Conservation (phyloP, 2,329 filamentous ascomycete species). For the Phoma sp. region DNA sequence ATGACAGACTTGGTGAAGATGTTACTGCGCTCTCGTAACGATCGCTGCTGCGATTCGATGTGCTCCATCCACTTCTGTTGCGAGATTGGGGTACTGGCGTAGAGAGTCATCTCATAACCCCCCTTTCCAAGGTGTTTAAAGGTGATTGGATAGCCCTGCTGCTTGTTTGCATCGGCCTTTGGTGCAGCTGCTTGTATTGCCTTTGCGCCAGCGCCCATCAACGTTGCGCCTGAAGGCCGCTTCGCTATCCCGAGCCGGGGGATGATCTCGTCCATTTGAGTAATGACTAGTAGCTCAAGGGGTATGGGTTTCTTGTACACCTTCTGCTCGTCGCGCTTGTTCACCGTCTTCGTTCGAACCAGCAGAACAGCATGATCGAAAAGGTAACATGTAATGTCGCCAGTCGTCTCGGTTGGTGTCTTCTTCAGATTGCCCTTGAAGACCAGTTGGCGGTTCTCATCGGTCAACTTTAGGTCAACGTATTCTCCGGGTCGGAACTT, state of each 20-base stretch:
- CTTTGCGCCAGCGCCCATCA: conserved; percentile 58
- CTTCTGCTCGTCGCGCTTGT: conserved; percentile 92
- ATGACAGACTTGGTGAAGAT: conserved; percentile 73
- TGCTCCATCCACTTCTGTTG: conserved; percentile 97
- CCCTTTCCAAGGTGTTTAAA: conserved; percentile 96
- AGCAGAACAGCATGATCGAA: conserved; percentile 96
- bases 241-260: conserved; percentile 81
- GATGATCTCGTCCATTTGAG: conserved; percentile 96
- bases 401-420: conserved; percentile 77
- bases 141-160: conserved; percentile 91
- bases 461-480: conserved; percentile 92
- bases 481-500: conserved; percentile 89
- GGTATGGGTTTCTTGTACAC: conserved; percentile 96
- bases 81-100: conserved; percentile 82
- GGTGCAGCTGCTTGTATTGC: conserved; percentile 58
- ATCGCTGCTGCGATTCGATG: conserved; percentile 89
- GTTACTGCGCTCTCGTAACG: conserved; percentile 77
- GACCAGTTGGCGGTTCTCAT: conserved; percentile 89
- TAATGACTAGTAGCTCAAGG: conserved; percentile 88
- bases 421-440: conserved; percentile 97
- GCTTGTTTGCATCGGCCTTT: conserved; percentile 51
- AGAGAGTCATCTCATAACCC: conserved; percentile 91
- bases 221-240: conserved; percentile 79
- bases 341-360: conserved; percentile 87
- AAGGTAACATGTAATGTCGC: conserved; percentile 91